Evolutionary conservation across 768 basidiomycete species (phyloP), one percentile per base, ranked within the genome.

Genomic region (Tylopilus cervinicoccineus): DNA sequence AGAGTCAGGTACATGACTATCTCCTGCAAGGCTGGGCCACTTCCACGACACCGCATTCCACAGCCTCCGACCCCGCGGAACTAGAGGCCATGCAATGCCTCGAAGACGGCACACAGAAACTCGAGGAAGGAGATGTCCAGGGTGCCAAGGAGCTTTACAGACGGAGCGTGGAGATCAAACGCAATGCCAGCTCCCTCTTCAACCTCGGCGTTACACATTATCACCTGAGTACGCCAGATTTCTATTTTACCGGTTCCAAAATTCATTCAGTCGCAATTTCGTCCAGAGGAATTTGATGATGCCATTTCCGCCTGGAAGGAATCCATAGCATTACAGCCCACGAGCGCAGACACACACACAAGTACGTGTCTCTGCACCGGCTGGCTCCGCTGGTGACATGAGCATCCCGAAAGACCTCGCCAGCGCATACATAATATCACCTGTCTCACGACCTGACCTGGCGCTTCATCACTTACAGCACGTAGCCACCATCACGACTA

Each of bases 191-290:
- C 64, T 83, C 86, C 12, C 76, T 93, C 32, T 93, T 92, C 69
- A 93, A 93, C 63, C 76, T 92, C 13, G 90, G 91, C 36, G 91
- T 93, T 26, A 90, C 91, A 5, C 84, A 89, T 61, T 93, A 92
- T 65, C 90, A 93, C 66, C 78, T 92, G 40, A 91, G 89, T 92
- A 63, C 49, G 83, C 75, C 45, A 20, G 51, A 34, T 46, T 54
- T 41, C 32, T 40, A 50, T 48, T 57, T 50, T 46, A 46, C 9
- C 52, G n/a, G 41, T 40, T 37, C 38, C 41, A 54, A 57, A 55
- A 39, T 26, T 47, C 45, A 47, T 50, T 54, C 58, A 40, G 54
- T 52, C 31, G 39, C 37, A 48, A 36, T 46, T 48, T 51, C 47
- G 32, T 53, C 31, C 48, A 93, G 90, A 92, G 79, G 87, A 93